Evolutionary conservation across 2,329 filamentous ascomycete genomes (phyloP), one percentile per base, ranked within the genome.

Genomic region (Calonectria honghensis): DNA sequence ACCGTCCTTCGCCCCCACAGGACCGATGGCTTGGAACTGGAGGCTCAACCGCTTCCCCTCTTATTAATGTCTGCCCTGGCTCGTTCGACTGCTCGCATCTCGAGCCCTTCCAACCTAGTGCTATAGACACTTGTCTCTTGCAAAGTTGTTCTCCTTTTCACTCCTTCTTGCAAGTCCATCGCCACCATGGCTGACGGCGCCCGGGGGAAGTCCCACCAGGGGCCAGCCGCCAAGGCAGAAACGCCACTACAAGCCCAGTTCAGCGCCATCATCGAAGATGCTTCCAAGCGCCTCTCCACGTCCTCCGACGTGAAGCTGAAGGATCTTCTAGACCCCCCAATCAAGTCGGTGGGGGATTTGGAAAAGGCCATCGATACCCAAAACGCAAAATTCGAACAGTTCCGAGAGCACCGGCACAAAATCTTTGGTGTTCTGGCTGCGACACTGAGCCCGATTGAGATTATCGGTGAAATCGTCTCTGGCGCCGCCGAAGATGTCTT

Each of bases 401-500:
- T 87, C 68, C 83, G 86, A 13, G 82, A 81, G 39, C 85, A 81
- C 68, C 79, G 82, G 0, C 82, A 84, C 32, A 76, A 74, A 20
- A 73, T 87, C 37, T 87, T 86, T 63, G 78, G 82, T 52, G 81
- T 80, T 27, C 66, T 87, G 54, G 73, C 80, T 1, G 76, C 79
- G 0, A 81, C 83, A 5, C 79, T 87, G 13, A 74, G 76, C 14
- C 86, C 87, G 1, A 77, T 88, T 18, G 85, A 88, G 75, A 65
- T 84, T 7, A 81, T 88, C 20, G 86, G 86, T 1, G 82, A 84
- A 35, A 81, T 86, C 13, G 80, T 84, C 20, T 81, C 83, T 13
- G 86, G 85, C 10, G 83, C 82, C 0, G 83, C 84, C 1, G 78
- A 81, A 16, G 84, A 86, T 9, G 82, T 81, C 4, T 88, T 89